These are phyloP conservation scores for Rubia occidens DNA, from an alignment of 305 asterid genomes.

Conservation along the genomic window DNA sequence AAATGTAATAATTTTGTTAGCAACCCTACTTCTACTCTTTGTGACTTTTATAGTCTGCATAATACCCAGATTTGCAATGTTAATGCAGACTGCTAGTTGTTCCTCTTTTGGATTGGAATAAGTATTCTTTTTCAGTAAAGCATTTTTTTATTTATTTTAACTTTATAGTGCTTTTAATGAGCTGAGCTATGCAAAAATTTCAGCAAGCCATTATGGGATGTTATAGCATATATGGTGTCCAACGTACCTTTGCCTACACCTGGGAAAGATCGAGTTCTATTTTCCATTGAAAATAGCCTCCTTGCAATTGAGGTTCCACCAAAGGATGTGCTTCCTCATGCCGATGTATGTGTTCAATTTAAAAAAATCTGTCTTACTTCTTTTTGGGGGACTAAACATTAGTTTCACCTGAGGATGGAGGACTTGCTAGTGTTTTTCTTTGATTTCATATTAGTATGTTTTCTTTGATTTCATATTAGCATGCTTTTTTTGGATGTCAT, in stretches of 20 bases:
- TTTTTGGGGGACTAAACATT: slow-evolving; percentile 1
- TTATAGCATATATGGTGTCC: slow-evolving; percentile 61
- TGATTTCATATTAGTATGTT: background rate
- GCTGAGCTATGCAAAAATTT: slow-evolving; percentile 35
- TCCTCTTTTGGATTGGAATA: background rate
- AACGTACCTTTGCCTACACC: slow-evolving; percentile 88
- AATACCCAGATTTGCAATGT: background rate
- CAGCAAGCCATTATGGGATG: slow-evolving; percentile 96
- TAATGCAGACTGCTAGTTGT: background rate
- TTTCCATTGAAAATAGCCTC: slow-evolving; percentile 74
- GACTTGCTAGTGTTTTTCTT: background rate
- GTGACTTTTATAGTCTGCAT: background rate
- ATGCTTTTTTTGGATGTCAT: slow-evolving; percentile 15
- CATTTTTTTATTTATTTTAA: background rate
- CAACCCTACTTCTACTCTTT: background rate
- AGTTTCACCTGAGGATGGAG: background rate
- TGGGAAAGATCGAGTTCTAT: slow-evolving; percentile 81
- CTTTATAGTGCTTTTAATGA: slow-evolving; percentile 19
- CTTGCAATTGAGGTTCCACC: slow-evolving; percentile 93
- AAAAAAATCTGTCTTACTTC: background rate
- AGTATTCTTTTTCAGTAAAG: background rate
- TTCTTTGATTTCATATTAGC: background rate
- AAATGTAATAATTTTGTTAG: background rate
- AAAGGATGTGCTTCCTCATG: slow-evolving; percentile 88
- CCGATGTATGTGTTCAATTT: slow-evolving; percentile 59